Evolutionary conservation across 495 filamentous ascomycete genomes (phyloP).

Genomic region (Aspergillus hancockii): DNA sequence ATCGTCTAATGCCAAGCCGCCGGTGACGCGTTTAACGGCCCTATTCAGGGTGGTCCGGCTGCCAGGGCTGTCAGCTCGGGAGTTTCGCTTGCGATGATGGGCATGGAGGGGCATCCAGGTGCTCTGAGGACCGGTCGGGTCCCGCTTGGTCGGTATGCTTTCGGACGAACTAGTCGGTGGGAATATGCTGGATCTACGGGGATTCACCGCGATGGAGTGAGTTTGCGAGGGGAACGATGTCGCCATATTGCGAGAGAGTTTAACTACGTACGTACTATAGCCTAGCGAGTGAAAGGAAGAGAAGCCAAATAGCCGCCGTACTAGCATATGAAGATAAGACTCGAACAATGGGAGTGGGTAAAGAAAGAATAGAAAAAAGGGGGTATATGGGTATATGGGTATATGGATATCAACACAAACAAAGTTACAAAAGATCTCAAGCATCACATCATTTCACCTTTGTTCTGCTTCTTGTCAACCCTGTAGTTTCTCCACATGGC

Average conservation of each 20-base stretch:
- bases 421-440: neutral
- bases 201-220: too few relatives aligned
- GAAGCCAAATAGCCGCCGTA: too few relatives aligned
- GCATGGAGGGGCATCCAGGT: neutral
- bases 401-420: neutral
- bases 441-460: slow-evolving; percentile 16
- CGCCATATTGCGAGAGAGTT: too few relatives aligned
- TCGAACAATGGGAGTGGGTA: too few relatives aligned
- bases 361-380: neutral
- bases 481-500: slow-evolving; percentile 55
- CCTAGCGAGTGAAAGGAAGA: too few relatives aligned
- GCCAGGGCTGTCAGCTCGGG: neutral
- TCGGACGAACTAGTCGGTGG: neutral
- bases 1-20: neutral
- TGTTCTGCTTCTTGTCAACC: slow-evolving; percentile 47
- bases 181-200: neutral
- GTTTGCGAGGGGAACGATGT: too few relatives aligned
- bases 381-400: neutral
- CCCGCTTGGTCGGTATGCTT: neutral
- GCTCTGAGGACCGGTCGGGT: neutral
- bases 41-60: neutral
- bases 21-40: slow-evolving; percentile 1
- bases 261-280: too few relatives aligned
- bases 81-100: neutral
- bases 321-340: too few relatives aligned